Evolutionary conservation across 2,329 filamentous ascomycete genomes (phyloP), one percentile per base, ranked within the genome.

Genomic region (Fusarium xylarioides): DNA sequence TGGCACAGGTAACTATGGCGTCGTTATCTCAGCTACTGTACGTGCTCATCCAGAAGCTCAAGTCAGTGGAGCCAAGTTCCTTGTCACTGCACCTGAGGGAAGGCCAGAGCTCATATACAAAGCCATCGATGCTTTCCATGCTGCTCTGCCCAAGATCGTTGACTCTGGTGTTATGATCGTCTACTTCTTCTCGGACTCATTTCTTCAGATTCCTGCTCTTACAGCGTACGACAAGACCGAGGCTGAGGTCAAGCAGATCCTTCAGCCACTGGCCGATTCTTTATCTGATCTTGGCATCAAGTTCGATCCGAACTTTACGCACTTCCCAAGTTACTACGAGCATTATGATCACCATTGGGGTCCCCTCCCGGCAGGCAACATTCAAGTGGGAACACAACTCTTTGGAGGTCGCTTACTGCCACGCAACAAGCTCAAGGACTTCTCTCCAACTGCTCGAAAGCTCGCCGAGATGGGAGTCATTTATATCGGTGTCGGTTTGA

Each of bases 1-100:
- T 2, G 90, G 90, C 4, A 86, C 85, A 4, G 88, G 89, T 11
- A 91, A 85, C 26, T 91, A 87, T 66, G 90, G 83, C 4, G 83
- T 91, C 2, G 87, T 91, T 4, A 77, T 85, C 28, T 88, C 86
- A 5, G 82, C 90, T 77, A 90, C 87, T 0, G 81, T 86, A 34
- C 87, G 86, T 68, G 83, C 86, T 3, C 83, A 90, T 32, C 56
- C 76, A 79, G 82, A 1, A 84, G 86, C 62, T 78, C 11, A 38
- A 78, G 77, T 80, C 35, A 76, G 77, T 30, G 81, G 81, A 10
- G 79, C 78, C 2, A 79, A 83, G 10, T 42, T 78, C 16, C 58
- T 66, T 16, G 21, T 78, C 8, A 63, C 65, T 1, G 42, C 65
- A 0, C 46, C 72, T 4, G 42, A 53, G 5, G 71, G 55, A 11